Conservation (phyloP, 2,329 filamentous ascomycete genomes). For the Exophiala lecanii-corni region DNA sequence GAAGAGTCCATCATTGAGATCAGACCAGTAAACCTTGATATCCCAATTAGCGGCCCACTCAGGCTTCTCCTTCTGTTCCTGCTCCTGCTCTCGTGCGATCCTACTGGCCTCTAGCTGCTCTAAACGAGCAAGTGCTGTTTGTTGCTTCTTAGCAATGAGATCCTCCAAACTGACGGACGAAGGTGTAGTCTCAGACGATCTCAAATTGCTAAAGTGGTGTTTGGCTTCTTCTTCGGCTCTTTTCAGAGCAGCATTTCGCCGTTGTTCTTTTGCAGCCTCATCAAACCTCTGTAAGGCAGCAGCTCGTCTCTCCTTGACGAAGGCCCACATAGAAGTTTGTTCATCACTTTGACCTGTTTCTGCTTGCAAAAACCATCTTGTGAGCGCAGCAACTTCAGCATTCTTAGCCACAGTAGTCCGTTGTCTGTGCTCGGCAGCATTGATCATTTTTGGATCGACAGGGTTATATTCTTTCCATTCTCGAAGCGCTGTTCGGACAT, state of each 20-base stretch:
- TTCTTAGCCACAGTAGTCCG: conserved; percentile 4
- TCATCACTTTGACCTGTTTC: not conserved
- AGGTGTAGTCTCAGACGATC: not conserved
- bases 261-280: not conserved
- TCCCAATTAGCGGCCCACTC: conserved; percentile 29
- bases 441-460: conserved; percentile 7
- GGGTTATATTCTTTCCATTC: conserved; percentile 6
- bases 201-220: conserved; percentile 2
- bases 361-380: not conserved
- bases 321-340: conserved; percentile 10
- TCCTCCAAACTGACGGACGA: not conserved
- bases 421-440: conserved; percentile 2
- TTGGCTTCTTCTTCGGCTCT: conserved; percentile 9
- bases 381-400: conserved; percentile 15
- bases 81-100: conserved; percentile 2
- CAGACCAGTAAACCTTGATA: conserved; percentile 45
- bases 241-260: not conserved
- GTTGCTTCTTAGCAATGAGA: conserved; percentile 3
- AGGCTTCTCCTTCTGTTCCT: conserved; percentile 17
- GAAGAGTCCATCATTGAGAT: conserved; percentile 47
- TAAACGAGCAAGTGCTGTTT: conserved; percentile 6
- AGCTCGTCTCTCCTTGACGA: conserved; percentile 10
- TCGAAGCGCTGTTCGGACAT: conserved; percentile 6
- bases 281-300: conserved; percentile 10
- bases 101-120: conserved; percentile 4